These are phyloP conservation scores for Pythium guiyangense DNA, from an alignment of 352 stramenopile genomes.

Conservation along the genomic window DNA sequence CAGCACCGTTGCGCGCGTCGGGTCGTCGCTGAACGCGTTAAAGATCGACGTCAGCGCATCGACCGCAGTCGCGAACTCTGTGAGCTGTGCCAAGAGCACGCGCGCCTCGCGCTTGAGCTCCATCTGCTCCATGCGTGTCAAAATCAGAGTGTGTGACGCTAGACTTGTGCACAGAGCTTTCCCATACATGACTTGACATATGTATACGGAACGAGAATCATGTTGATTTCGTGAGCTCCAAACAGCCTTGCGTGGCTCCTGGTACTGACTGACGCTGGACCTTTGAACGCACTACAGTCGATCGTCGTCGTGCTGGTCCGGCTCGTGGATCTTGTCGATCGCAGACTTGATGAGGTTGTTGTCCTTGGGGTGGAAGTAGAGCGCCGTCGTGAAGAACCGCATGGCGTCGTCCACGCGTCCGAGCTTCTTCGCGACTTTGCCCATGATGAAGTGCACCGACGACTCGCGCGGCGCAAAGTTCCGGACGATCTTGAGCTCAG, in stretches of 20 bases:
- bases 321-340: slow-evolving; percentile 90
- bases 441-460: slow-evolving; percentile 96
- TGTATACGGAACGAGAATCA: too few species aligned
- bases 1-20: slow-evolving; percentile 20
- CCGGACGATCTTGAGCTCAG: slow-evolving; percentile 90
- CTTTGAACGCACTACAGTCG: slow-evolving; percentile 23
- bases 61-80: slow-evolving; percentile 46
- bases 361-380: slow-evolving; percentile 97
- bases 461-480: slow-evolving; percentile 94
- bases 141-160: background rate
- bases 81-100: slow-evolving; percentile 47
- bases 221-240: too few species aligned
- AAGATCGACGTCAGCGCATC: slow-evolving; percentile 51
- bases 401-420: slow-evolving; percentile 91
- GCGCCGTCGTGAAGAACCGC: slow-evolving; percentile 93
- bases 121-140: background rate
- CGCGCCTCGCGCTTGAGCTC: slow-evolving; percentile 23
- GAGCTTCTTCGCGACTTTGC: slow-evolving; percentile 90
- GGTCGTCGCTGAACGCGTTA: slow-evolving; percentile 17
- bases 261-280: too few species aligned
- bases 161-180: too few species aligned
- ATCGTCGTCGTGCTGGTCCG: slow-evolving; percentile 52
- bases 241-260: too few species aligned
- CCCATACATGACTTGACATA: too few species aligned
- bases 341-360: slow-evolving; percentile 95